Evolutionary conservation across 2,329 filamentous ascomycete genomes (phyloP).

Genomic region (Xylariaceae sp.): DNA sequence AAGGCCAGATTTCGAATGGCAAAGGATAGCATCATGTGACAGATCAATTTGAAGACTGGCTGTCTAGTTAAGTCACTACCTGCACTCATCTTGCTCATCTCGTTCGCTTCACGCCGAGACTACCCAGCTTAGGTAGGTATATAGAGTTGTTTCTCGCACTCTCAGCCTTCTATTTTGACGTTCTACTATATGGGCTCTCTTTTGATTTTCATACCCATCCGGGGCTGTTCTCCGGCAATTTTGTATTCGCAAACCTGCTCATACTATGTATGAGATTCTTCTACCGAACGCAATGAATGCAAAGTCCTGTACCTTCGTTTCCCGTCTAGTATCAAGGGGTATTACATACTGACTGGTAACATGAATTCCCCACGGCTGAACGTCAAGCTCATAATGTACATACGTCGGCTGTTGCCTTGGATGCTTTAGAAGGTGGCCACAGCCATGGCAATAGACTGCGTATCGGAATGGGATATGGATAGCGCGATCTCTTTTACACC

Average conservation of each 20-base stretch:
- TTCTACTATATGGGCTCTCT: background rate
- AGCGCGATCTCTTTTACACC: conserved; percentile 85
- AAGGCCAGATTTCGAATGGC: no score
- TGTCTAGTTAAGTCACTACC: no score
- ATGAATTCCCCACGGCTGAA: background rate
- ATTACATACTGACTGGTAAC: conserved; percentile 5
- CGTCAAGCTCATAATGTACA: conserved; percentile 15
- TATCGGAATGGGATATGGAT: conserved; percentile 93
- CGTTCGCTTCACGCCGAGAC: background rate
- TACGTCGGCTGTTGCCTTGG: background rate
- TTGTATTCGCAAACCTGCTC: background rate
- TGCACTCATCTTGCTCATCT: background rate
- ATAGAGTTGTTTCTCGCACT: background rate
- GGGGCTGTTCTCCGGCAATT: background rate
- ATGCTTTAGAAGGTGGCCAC: conserved; percentile 64
- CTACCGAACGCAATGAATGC: background rate
- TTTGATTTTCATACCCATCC: background rate
- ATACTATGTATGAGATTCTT: background rate
- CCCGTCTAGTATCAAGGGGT: background rate
- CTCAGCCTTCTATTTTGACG: background rate
- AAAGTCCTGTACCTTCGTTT: background rate
- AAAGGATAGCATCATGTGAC: no score
- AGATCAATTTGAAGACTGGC: no score
- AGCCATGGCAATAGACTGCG: conserved; percentile 89
- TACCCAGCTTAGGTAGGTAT: no score